Evolutionary conservation across 768 basidiomycete species (phyloP).

Genomic region (Rhodocollybia butyracea): DNA sequence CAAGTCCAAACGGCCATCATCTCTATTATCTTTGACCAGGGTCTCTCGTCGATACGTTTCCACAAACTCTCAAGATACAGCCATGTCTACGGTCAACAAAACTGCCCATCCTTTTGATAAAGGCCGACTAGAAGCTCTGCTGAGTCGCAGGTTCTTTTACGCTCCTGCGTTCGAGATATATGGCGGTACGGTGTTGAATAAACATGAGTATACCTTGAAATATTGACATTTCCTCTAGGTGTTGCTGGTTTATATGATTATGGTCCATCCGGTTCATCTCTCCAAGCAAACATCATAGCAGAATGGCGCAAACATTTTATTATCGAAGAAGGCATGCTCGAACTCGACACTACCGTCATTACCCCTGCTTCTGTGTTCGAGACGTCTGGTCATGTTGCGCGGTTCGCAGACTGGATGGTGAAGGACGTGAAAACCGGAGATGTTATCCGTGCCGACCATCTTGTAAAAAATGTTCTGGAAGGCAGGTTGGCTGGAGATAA

Average conservation of each 20-base stretch:
- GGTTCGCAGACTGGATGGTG: slow-evolving; percentile 99
- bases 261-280: slow-evolving; percentile 91
- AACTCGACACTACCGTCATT: slow-evolving; percentile 98
- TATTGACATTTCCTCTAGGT: slow-evolving; percentile 42
- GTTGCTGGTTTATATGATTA: slow-evolving; percentile 98
- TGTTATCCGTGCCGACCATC: slow-evolving; percentile 93
- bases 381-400: slow-evolving; percentile 94
- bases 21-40: neutral
- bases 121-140: slow-evolving; percentile 73
- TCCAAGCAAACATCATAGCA: slow-evolving; percentile 94
- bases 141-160: slow-evolving; percentile 94
- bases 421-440: slow-evolving; percentile 95
- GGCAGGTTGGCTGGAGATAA: slow-evolving; percentile 86
- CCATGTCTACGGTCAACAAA: slow-evolving; percentile 61
- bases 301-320: slow-evolving; percentile 99
- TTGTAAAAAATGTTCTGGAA: slow-evolving; percentile 90
- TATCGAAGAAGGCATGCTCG: slow-evolving; percentile 97
- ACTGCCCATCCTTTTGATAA: slow-evolving; percentile 87
- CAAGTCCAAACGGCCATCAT: neutral
- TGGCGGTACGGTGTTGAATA: slow-evolving; percentile 63
- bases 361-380: slow-evolving; percentile 94
- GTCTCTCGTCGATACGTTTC: neutral
- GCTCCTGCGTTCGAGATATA: slow-evolving; percentile 99
- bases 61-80: neutral
- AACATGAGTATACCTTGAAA: neutral